Percentiles rank a stretch among this genome's conserved stretches.
phyloP scores from a whole-genome alignment of 2,329 filamentous ascomycete genomes.

The Stachybotrys chlorohalonatus region DNA sequence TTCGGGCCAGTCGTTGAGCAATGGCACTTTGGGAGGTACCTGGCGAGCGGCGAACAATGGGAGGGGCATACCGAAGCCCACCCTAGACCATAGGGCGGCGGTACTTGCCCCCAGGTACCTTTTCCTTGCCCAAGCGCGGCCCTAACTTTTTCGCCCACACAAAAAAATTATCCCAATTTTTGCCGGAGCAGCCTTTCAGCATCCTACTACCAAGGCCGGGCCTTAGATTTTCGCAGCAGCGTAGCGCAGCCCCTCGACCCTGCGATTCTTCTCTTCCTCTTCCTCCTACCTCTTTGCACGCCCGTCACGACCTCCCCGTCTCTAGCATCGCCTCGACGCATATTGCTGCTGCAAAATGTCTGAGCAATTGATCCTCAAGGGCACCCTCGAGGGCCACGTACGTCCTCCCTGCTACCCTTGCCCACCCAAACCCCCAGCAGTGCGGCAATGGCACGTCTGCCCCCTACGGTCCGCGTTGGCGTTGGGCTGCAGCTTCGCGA shows the following conservation, averaged over 20 bases:
- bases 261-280: conserved; percentile 19
- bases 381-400: conserved; percentile 95
- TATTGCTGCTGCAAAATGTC: conserved; percentile 51
- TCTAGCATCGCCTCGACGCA: conserved; percentile 30
- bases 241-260: conserved; percentile 13
- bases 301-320: conserved; percentile 13
- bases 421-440: neutral
- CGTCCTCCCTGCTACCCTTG: conserved; percentile 24
- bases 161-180: conserved; percentile 35
- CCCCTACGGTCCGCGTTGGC: neutral
- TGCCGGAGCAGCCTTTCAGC: conserved; percentile 10
- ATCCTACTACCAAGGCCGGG: conserved; percentile 15
- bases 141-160: conserved; percentile 46
- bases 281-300: conserved; percentile 21
- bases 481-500: neutral
- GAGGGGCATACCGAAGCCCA: neutral
- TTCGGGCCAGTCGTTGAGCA: too few species aligned
- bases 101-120: conserved; percentile 2
- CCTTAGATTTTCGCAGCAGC: conserved; percentile 19
- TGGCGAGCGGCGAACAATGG: neutral
- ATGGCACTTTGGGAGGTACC: neutral
- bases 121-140: conserved; percentile 19
- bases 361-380: conserved; percentile 93
- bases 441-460: neutral
- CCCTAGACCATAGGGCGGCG: neutral